Percentiles rank a stretch among this genome's conserved stretches.
These are phyloP conservation scores for Boletellus deceptivus DNA, from an alignment of 1,284 basidiomycete genomes.

Conservation along the genomic window DNA sequence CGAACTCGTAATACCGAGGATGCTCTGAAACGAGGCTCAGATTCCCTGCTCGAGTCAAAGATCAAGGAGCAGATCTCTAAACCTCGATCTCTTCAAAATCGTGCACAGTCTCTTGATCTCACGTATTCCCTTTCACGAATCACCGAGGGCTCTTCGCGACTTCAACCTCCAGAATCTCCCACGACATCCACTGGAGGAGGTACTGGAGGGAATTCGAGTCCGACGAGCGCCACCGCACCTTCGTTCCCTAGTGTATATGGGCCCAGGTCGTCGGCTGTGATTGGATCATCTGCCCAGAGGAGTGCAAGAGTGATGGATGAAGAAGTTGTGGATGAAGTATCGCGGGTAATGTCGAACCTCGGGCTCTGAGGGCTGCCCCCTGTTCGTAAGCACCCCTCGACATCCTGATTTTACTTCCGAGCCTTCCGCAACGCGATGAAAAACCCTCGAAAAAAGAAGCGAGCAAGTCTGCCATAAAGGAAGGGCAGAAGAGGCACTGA, in stretches of 20 bases:
- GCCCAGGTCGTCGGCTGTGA: slow-evolving; percentile 50
- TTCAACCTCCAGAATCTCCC: slow-evolving; percentile 70
- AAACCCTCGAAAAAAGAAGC: slow-evolving; percentile 4
- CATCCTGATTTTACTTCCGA: slow-evolving; percentile 8
- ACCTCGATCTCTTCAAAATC: slow-evolving; percentile 73
- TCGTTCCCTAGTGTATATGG: slow-evolving; percentile 82
- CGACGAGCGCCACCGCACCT: slow-evolving; percentile 69
- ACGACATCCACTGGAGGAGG: slow-evolving; percentile 69
- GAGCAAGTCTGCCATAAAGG: slow-evolving; percentile 10
- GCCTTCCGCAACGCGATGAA: slow-evolving; percentile 5
- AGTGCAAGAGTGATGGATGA: slow-evolving; percentile 54
- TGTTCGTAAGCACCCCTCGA: slow-evolving; percentile 15
- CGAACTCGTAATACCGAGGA: slow-evolving; percentile 70
- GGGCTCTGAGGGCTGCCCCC: slow-evolving; percentile 52
- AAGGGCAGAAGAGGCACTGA: slow-evolving; percentile 4
- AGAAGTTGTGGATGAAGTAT: slow-evolving; percentile 67
- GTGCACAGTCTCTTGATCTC: slow-evolving; percentile 78
- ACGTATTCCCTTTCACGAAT: slow-evolving; percentile 76
- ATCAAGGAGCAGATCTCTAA: slow-evolving; percentile 75
- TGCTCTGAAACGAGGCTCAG: slow-evolving; percentile 79
- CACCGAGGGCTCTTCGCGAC: slow-evolving; percentile 59
- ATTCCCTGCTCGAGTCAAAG: slow-evolving; percentile 85
- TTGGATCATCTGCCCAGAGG: slow-evolving; percentile 46
- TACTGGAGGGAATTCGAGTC: slow-evolving; percentile 68
- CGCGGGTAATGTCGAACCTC: slow-evolving; percentile 75